Conservation (phyloP, 192 early-diverging fungal species). For the Paraglomus brasilianum region DNA sequence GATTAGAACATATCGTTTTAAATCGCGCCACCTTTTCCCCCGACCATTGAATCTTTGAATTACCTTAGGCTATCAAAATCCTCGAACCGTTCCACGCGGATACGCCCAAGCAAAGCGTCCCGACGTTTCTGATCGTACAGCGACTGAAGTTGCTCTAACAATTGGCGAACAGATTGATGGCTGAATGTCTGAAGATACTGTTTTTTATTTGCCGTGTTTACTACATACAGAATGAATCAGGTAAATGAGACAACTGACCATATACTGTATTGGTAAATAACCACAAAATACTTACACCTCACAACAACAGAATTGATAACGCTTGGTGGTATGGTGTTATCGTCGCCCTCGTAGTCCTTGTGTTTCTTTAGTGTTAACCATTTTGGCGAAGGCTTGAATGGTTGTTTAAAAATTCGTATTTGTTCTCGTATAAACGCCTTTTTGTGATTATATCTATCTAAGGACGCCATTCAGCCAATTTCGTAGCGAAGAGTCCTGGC, state of each 20-base stretch:
- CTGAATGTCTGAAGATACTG: conserved; percentile 13
- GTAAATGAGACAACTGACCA: not conserved
- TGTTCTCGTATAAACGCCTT: conserved; percentile 21
- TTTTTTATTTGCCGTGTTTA: conserved; percentile 14
- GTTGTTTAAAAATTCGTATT: conserved; percentile 11
- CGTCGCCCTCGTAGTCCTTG: not conserved
- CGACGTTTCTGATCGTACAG: conserved; percentile 2
- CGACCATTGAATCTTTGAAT: not conserved
- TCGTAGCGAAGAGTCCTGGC: no score
- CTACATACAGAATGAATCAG: not conserved
- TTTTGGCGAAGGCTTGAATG: conserved; percentile 6
- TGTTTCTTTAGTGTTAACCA: not conserved
- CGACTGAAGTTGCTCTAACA: conserved; percentile 23
- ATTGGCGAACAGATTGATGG: conserved; percentile 20
- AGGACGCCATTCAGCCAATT: no score
- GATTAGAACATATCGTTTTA: not conserved
- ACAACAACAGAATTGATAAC: conserved; percentile 4
- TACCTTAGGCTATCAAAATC: conserved; percentile 20
- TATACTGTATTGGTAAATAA: not conserved
- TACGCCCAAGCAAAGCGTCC: conserved; percentile 13
- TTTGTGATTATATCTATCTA: conserved; percentile 3
- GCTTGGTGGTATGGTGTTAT: not conserved
- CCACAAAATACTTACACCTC: conserved; percentile 2
- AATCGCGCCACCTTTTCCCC: not conserved
- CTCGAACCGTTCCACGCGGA: not conserved